Conservation (phyloP, 305 asterid genomes). For the Solanum hybrid region DNA sequence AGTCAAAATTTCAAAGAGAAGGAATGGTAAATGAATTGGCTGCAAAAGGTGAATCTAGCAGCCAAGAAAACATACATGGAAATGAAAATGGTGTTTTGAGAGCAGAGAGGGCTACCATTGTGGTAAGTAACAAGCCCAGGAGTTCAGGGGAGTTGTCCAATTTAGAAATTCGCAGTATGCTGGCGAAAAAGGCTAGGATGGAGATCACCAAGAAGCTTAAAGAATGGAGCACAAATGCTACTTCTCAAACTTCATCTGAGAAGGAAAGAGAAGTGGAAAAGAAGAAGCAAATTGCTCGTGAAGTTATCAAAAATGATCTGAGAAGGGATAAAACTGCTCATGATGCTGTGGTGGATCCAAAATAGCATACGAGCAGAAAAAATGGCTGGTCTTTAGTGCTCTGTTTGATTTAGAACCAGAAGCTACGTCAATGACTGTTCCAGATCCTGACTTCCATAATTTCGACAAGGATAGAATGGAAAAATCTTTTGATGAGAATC, state of each 20-base stretch:
- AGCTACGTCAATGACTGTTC: slow-evolving; percentile 18
- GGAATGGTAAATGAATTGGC: neutral
- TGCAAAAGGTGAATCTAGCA: neutral
- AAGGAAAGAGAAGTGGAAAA: slow-evolving; percentile 1
- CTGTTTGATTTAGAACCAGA: slow-evolving; percentile 2
- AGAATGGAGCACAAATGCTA: slow-evolving; percentile 18
- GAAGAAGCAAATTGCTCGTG: slow-evolving; percentile 7
- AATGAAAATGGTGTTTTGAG: neutral
- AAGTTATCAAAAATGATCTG: slow-evolving; percentile 4
- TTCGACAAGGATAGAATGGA: slow-evolving; percentile 34
- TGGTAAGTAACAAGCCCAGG: slow-evolving; percentile 3
- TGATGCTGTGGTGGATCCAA: slow-evolving; percentile 7
- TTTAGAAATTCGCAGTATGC: slow-evolving; percentile 16
- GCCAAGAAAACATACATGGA: neutral
- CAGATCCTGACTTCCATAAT: slow-evolving; percentile 52
- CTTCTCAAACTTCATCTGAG: slow-evolving; percentile 8
- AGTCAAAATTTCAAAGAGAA: neutral
- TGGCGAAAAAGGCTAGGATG: slow-evolving; percentile 33
- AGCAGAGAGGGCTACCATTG: neutral
- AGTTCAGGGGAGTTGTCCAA: slow-evolving; percentile 11
- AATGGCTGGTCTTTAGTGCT: slow-evolving; percentile 8
- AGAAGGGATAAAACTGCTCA: slow-evolving; percentile 6
- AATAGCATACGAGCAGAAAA: slow-evolving; percentile 2
- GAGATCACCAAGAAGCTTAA: slow-evolving; percentile 27
- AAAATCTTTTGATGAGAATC: slow-evolving; percentile 29